Conservation (phyloP, 2,329 filamentous ascomycete species). For the Parascedosporium putredinis region DNA sequence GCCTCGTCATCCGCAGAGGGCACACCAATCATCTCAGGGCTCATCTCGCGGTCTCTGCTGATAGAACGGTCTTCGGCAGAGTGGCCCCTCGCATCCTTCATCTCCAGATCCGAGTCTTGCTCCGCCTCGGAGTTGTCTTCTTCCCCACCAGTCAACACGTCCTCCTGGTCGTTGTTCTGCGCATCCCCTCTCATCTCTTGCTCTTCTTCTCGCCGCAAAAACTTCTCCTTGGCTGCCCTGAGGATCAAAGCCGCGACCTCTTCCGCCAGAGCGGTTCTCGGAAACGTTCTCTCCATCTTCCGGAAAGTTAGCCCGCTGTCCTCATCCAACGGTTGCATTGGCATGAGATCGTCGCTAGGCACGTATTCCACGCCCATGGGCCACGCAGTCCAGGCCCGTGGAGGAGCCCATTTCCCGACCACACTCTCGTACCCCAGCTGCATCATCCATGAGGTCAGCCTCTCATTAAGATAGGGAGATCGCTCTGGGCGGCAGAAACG, state of each 20-base stretch:
- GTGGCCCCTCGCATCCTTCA: background rate
- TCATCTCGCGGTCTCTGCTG: background rate
- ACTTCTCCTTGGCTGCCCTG: constrained; percentile 56
- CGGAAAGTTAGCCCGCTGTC: constrained; percentile 42
- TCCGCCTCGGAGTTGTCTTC: background rate
- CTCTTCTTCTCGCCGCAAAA: constrained; percentile 24
- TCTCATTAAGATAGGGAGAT: background rate
- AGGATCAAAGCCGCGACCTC: constrained; percentile 57
- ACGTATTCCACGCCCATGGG: constrained; percentile 56
- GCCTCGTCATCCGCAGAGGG: constrained; percentile 61
- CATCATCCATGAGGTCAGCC: background rate
- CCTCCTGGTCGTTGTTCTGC: no score
- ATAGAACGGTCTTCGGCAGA: background rate
- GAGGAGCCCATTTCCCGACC: constrained; percentile 32
- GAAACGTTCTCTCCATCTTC: constrained; percentile 29
- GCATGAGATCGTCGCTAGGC: constrained; percentile 43
- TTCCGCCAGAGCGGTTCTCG: constrained; percentile 58
- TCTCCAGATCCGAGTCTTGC: background rate
- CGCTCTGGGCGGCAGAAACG: background rate
- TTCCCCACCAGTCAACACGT: no score
- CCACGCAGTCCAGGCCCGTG: constrained; percentile 74
- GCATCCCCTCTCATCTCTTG: background rate
- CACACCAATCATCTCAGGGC: constrained; percentile 16
- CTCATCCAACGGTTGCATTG: constrained; percentile 30
- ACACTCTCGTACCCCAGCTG: constrained; percentile 2